Percentiles rank a stretch among this genome's conserved stretches.
Conservation (phyloP, 169 alveolate species). For the Theileria luwenshuni region DNA sequence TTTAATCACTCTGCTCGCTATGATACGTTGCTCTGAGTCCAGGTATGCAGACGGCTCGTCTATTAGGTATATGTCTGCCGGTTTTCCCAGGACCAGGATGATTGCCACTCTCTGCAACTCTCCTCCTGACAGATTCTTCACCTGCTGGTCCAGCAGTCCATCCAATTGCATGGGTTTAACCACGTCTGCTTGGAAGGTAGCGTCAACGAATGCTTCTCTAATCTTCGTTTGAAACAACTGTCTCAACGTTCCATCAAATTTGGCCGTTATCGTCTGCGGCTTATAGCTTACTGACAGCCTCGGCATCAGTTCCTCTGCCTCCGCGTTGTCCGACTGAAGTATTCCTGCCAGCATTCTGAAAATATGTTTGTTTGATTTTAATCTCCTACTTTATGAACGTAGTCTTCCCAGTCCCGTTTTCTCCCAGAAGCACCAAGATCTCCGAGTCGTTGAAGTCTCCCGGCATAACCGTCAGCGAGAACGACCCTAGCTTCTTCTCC, state of each 20-base stretch:
- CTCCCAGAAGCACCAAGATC: constrained; percentile 97
- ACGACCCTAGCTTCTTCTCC: constrained; percentile 87
- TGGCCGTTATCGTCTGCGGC: constrained; percentile 98
- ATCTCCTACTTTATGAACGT: constrained; percentile 90
- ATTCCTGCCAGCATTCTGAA: constrained; percentile 92
- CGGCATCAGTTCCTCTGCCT: constrained; percentile 85
- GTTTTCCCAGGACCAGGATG: constrained; percentile 95
- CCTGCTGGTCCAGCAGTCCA: constrained; percentile 92
- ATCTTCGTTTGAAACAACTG: constrained; percentile 90
- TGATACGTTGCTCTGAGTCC: constrained; percentile 98
- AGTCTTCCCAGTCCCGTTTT: constrained; percentile 99
- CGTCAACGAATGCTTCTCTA: constrained; percentile 88
- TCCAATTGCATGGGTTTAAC: constrained; percentile 95
- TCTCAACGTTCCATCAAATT: constrained; percentile 95
- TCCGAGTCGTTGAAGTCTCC: constrained; percentile 95
- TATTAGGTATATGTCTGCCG: constrained; percentile 97
- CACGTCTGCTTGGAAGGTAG: constrained; percentile 95
- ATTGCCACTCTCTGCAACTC: constrained; percentile 98
- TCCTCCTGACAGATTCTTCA: constrained; percentile 97
- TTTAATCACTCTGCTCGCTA: constrained; percentile 98
- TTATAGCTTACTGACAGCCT: constrained; percentile 93
- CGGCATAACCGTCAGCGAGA: constrained; percentile 84
- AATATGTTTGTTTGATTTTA: not conserved
- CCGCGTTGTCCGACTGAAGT: constrained; percentile 89
- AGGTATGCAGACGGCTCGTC: constrained; percentile 99